Conservation (phyloP, 768 basidiomycete genomes). For the Clitopilus passeckerianus region DNA sequence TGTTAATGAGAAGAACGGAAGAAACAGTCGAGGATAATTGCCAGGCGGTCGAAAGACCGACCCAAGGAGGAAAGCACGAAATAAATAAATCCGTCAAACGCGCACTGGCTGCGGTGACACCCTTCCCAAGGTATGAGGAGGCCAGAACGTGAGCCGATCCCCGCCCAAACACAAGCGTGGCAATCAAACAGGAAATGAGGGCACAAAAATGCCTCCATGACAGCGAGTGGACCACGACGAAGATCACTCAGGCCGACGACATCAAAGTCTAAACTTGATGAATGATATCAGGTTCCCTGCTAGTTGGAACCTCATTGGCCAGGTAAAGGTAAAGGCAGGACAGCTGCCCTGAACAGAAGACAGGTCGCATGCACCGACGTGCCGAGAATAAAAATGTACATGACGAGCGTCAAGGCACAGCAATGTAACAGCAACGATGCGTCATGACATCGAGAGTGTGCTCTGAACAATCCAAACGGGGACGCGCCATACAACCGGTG, state of each 20-base stretch:
- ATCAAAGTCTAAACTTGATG: constrained; percentile 1
- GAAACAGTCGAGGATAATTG: too few species aligned
- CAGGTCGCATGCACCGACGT: background rate
- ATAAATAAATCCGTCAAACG: background rate
- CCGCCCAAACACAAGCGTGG: background rate
- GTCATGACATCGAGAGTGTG: too few species aligned
- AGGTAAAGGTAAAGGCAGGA: background rate
- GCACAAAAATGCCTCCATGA: background rate
- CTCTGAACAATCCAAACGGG: background rate
- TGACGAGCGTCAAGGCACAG: background rate
- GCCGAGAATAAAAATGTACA: background rate
- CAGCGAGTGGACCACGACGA: background rate
- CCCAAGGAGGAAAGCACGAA: background rate
- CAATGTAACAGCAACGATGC: background rate
- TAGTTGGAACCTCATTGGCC: background rate
- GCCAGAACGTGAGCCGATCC: background rate
- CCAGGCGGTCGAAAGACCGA: background rate
- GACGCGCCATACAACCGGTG: background rate
- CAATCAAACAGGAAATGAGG: background rate
- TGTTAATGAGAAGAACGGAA: too few species aligned
- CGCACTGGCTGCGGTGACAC: background rate
- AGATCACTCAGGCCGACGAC: background rate
- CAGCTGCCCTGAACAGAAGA: background rate
- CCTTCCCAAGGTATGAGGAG: background rate
- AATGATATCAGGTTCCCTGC: background rate